phyloP scores from a whole-genome alignment of 1,139 yeast genomes.

The Wickerhamomyces sp. region DNA sequence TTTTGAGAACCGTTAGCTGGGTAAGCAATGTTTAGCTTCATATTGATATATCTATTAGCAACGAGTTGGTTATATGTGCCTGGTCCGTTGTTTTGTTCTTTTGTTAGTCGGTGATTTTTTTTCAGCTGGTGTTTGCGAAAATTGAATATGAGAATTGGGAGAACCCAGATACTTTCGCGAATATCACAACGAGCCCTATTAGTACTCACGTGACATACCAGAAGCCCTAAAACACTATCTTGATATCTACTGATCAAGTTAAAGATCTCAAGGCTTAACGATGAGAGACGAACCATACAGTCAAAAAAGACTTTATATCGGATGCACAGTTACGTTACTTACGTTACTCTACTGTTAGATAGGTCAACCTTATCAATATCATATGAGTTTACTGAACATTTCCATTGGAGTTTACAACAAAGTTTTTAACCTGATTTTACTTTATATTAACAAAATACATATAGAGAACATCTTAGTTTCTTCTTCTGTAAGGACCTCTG shows the following conservation, averaged over 20 bases:
- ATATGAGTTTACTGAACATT: too few species aligned
- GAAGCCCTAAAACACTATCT: too few species aligned
- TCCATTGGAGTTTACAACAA: too few species aligned
- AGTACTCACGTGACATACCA: slow-evolving; percentile 9
- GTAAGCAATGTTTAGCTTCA: slow-evolving; percentile 95
- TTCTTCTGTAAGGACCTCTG: slow-evolving; percentile 40
- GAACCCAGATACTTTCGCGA: neutral
- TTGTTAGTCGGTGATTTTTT: slow-evolving; percentile 1
- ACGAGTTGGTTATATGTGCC: slow-evolving; percentile 3
- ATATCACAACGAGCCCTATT: too few species aligned
- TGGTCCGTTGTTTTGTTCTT: neutral
- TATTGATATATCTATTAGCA: slow-evolving; percentile 6
- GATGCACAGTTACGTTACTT: too few species aligned
- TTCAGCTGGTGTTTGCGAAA: neutral
- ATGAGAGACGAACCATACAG: too few species aligned
- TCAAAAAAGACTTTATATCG: too few species aligned
- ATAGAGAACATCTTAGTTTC: slow-evolving; percentile 21
- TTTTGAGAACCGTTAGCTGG: slow-evolving; percentile 99
- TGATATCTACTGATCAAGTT: too few species aligned
- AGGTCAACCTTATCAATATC: too few species aligned
- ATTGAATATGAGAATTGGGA: neutral
- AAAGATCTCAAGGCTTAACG: too few species aligned
- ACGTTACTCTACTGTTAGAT: too few species aligned
- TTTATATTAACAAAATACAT: slow-evolving; percentile 19
- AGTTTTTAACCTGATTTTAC: slow-evolving; percentile 6